These are phyloP conservation scores for Starmera caribaea DNA, from an alignment of 805 yeast species.

Conservation along the genomic window DNA sequence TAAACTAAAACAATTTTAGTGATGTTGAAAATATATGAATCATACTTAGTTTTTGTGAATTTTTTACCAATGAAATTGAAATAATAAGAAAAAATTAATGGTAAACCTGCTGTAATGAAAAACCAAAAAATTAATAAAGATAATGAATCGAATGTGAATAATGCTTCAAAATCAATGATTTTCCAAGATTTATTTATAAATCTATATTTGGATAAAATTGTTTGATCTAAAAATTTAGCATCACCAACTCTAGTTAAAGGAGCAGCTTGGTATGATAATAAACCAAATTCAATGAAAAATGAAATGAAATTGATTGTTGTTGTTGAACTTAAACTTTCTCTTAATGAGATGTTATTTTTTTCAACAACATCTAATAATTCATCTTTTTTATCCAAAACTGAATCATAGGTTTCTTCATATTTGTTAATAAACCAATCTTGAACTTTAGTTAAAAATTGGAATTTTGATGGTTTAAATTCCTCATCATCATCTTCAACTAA, in stretches of 20 bases:
- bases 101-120: slow-evolving; percentile 11
- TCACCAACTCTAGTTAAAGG: slow-evolving; percentile 11
- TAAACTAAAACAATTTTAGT: slow-evolving; percentile 34
- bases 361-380: slow-evolving; percentile 2
- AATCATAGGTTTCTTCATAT: slow-evolving; percentile 13
- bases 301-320: slow-evolving; percentile 15
- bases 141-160: slow-evolving; percentile 13
- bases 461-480: slow-evolving; percentile 1
- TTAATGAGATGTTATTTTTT: slow-evolving; percentile 9
- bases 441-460: slow-evolving; percentile 5
- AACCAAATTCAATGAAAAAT: slow-evolving; percentile 10
- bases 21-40: slow-evolving; percentile 46
- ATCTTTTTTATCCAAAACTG: slow-evolving; percentile 9
- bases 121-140: slow-evolving; percentile 16
- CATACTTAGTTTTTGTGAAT: slow-evolving; percentile 29
- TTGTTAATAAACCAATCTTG: slow-evolving; percentile 15
- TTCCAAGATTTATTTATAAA: slow-evolving; percentile 6
- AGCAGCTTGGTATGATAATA: slow-evolving; percentile 10
- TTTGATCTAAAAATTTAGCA: slow-evolving; percentile 13
- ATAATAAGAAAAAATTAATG: slow-evolving; percentile 18
- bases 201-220: slow-evolving; percentile 11
- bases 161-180: slow-evolving; percentile 11
- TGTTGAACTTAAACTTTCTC: slow-evolving; percentile 17
- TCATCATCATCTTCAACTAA: slow-evolving; percentile 1
- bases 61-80: slow-evolving; percentile 20